phyloP scores from a whole-genome alignment of 139 green algal genomes.

The Yamagishiella unicocca region DNA sequence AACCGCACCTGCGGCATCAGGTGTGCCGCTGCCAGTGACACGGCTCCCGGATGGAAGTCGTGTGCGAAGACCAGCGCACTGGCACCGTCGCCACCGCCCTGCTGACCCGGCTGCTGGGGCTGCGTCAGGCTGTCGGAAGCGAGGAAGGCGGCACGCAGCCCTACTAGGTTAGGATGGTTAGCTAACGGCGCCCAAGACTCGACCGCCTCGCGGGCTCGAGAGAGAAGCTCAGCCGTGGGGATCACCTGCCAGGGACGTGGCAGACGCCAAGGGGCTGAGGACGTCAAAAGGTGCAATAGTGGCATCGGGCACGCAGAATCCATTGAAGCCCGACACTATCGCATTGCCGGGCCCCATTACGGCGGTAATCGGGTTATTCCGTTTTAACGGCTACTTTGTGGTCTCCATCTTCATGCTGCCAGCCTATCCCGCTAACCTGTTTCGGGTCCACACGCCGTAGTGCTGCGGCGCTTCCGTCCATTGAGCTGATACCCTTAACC shows the following conservation, averaged over 20 bases:
- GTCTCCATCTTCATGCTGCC: too few species aligned
- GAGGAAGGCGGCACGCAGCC: constrained; percentile 78
- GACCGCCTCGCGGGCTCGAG: constrained; percentile 64
- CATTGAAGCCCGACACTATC: too few species aligned
- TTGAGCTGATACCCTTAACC: constrained; percentile 81
- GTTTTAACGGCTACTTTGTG: too few species aligned
- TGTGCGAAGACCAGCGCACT: constrained; percentile 67
- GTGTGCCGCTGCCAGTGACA: constrained; percentile 67
- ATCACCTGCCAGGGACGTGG: constrained; percentile 60
- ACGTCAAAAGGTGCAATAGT: too few species aligned
- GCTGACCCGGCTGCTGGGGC: not conserved
- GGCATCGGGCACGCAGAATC: too few species aligned
- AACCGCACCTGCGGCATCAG: constrained; percentile 32
- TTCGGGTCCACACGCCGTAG: constrained; percentile 81
- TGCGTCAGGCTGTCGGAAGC: constrained; percentile 63
- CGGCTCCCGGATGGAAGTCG: constrained; percentile 77
- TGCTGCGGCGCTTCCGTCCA: constrained; percentile 80
- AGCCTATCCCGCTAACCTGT: constrained; percentile 68
- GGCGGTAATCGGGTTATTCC: too few species aligned
- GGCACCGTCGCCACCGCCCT: not conserved
- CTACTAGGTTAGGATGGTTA: constrained; percentile 82
- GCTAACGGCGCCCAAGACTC: constrained; percentile 74
- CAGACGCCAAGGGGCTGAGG: too few species aligned
- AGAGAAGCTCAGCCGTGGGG: constrained; percentile 79
- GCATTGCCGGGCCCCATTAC: too few species aligned